phyloP scores from a whole-genome alignment of 306 rosid species.

The Prunus campanulata region DNA sequence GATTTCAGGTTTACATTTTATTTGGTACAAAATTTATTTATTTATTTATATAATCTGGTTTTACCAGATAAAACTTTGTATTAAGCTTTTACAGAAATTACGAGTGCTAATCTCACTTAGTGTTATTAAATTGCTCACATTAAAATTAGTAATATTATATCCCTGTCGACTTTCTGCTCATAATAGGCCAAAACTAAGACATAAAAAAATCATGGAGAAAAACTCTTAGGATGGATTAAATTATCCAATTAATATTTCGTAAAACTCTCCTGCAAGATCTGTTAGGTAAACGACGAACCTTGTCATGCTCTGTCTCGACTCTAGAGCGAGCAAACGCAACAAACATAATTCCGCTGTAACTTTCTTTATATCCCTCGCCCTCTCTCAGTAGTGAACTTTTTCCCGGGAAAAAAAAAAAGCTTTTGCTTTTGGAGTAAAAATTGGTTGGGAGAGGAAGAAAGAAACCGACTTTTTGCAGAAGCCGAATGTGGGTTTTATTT shows the following conservation, averaged over 20 bases:
- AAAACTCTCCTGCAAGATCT: constrained; percentile 5
- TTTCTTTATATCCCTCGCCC: background rate
- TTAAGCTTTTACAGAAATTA: too few relatives aligned
- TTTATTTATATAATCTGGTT: too few relatives aligned
- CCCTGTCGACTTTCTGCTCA: too few relatives aligned
- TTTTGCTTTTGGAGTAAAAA: constrained; percentile 11
- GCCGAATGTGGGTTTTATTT: constrained; percentile 43
- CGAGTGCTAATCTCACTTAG: too few relatives aligned
- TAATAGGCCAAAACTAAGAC: background rate
- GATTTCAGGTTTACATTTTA: background rate
- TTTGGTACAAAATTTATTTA: too few relatives aligned
- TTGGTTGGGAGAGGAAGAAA: constrained; percentile 16
- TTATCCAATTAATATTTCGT: background rate
- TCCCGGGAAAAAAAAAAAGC: background rate
- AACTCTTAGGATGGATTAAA: background rate
- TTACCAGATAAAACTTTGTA: too few relatives aligned
- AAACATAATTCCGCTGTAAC: background rate
- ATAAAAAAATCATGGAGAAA: background rate
- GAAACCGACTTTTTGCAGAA: constrained; percentile 54
- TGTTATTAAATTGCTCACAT: too few relatives aligned
- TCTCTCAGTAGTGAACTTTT: background rate
- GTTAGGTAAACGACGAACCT: background rate
- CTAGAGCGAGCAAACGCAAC: background rate
- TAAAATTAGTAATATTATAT: too few relatives aligned
- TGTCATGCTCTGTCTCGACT: background rate